Percentiles rank a stretch among this genome's conserved stretches.
These are phyloP conservation scores for Tulasnella sp. DNA, from an alignment of 768 basidiomycete species.

Conservation along the genomic window DNA sequence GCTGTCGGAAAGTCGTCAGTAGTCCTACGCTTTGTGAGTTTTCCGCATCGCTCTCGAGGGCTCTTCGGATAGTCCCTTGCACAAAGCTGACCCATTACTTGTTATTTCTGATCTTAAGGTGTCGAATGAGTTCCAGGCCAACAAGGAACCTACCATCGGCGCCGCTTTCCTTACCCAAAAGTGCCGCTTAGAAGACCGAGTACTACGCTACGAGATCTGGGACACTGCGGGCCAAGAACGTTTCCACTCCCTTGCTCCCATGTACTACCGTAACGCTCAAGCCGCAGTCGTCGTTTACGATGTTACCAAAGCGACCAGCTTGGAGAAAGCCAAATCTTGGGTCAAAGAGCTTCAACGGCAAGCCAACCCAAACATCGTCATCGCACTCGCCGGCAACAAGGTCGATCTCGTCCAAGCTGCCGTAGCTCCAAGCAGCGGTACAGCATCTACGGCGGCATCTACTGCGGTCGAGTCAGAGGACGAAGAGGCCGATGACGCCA, in stretches of 20 bases:
- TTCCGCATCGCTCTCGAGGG: slow-evolving; percentile 18
- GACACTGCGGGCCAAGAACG: slow-evolving; percentile 93
- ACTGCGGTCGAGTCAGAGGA: slow-evolving; percentile 51
- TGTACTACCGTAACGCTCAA: slow-evolving; percentile 98
- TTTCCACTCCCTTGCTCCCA: slow-evolving; percentile 95
- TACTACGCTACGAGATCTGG: slow-evolving; percentile 94
- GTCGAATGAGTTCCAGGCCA: slow-evolving; percentile 95
- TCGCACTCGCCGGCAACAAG: slow-evolving; percentile 97
- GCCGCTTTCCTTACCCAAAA: slow-evolving; percentile 94
- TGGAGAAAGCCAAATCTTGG: slow-evolving; percentile 99
- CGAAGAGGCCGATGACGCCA: slow-evolving; percentile 89
- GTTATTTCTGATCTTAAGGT: slow-evolving; percentile 39
- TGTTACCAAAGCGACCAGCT: slow-evolving; percentile 86
- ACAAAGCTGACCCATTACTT: no score
- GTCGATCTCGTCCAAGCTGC: slow-evolving; percentile 71
- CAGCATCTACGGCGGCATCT: slow-evolving; percentile 36
- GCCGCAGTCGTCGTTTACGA: slow-evolving; percentile 98
- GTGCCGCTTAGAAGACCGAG: slow-evolving; percentile 88
- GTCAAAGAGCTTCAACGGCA: slow-evolving; percentile 98
- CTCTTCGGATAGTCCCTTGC: no score
- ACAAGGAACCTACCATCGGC: slow-evolving; percentile 98
- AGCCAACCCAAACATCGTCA: slow-evolving; percentile 98
- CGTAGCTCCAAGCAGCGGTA: no score
- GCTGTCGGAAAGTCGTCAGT: slow-evolving; percentile 99
- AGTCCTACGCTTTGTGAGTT: slow-evolving; percentile 83